Base-by-base conservation (phyloP, 768 basidiomycete genomes). In the Mycena leptocephala region DNA sequence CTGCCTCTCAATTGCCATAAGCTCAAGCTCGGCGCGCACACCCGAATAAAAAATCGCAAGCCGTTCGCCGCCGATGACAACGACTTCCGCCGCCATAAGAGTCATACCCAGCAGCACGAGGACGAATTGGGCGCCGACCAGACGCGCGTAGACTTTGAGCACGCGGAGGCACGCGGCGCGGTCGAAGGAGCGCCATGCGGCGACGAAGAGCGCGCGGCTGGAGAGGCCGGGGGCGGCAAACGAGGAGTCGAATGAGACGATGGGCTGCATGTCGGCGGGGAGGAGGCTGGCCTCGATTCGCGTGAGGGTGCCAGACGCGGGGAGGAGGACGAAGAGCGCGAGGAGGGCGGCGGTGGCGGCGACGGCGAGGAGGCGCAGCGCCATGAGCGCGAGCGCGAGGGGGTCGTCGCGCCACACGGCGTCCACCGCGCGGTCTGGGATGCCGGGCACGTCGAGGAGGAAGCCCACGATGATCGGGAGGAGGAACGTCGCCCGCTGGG, bases 281-380 rank as follows among this genome's bases (percentile, higher is more conserved):
- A 68, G 67, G 67, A 68, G 53, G 3, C 28, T n/a, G 14, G 67
- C 67, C 53, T 68, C 67, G 67, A 68, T 41, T 33, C 67, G 67
- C 13, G 67, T 56, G 53, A 56, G 67, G n/a, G 51, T n/a, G 6
- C 11, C 53, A 53, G 67, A n/a, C 8, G 67, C 67, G 53, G 67
- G 67, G 39, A 69, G 55, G 37, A 69, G 37, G 37, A 59, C 24
- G 26, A 41, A 56, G 55, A 69, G 22, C 26, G 68, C 68, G 33
- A 56, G 10, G 51, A 55, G 13, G 22, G 51, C 66, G n/a, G 33
- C 53, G 22, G n/a, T 53, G 20, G 18, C 7, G 66, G 24, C 35
- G 33, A 68, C 66, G 48, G 35, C 33, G 66, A 68, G 51, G 48
- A 68, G 14, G 51, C 51, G 66, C 22, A 55, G n/a, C 22, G 32